phyloP scores from a whole-genome alignment of 176 grass and related monocot species.

The Oryza rufipogon region DNA sequence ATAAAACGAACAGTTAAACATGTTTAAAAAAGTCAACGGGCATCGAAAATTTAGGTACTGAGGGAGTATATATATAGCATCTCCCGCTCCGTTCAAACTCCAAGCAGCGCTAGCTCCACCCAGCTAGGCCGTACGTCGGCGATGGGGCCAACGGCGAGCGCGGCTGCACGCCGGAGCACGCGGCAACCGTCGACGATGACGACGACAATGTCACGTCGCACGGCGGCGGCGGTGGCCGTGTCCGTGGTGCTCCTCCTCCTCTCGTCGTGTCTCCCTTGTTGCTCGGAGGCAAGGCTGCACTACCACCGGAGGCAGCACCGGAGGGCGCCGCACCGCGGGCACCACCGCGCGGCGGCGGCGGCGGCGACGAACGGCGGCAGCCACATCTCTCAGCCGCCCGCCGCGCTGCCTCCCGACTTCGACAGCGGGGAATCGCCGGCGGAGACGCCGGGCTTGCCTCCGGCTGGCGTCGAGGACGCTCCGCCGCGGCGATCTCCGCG shows the following conservation, averaged over 20 bases:
- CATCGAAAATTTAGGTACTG: no score
- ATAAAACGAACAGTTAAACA: no score
- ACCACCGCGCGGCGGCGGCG: background rate
- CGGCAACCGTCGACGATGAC: background rate
- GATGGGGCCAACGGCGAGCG: background rate
- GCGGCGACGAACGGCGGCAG: background rate
- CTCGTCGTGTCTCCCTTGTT: background rate
- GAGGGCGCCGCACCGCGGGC: background rate
- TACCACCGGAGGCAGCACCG: slow-evolving; percentile 45
- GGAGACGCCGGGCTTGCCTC: background rate
- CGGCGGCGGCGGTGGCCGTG: background rate
- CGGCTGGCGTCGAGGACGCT: background rate
- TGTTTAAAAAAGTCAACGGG: no score
- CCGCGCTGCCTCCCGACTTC: background rate
- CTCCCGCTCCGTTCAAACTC: background rate
- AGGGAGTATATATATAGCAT: background rate
- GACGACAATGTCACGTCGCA: background rate
- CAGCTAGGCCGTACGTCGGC: background rate
- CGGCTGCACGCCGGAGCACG: no score
- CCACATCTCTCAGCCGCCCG: slow-evolving; percentile 61
- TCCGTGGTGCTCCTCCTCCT: background rate
- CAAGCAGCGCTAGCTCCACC: background rate
- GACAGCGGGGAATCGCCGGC: background rate
- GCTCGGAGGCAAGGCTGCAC: slow-evolving; percentile 39
- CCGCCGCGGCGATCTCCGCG: background rate